phyloP scores from a whole-genome alignment of 2,329 filamentous ascomycete species.

The Sporothrix pseudoabietina region DNA sequence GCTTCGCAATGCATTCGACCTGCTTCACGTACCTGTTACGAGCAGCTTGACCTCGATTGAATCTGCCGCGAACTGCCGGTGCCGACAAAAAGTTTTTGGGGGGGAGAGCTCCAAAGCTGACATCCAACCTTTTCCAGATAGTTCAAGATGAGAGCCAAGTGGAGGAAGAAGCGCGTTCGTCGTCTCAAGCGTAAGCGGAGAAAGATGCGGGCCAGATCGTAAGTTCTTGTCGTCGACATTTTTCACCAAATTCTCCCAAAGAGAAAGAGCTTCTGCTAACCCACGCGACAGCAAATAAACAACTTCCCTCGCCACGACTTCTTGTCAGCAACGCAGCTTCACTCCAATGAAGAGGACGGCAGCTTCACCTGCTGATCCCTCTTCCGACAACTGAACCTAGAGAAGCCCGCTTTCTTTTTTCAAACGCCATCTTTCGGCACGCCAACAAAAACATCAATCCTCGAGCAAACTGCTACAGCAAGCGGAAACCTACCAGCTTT shows the following conservation, averaged over 20 bases:
- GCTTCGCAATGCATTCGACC: neutral
- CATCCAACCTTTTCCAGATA: slow-evolving; percentile 36
- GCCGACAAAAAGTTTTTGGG: neutral
- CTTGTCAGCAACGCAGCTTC: slow-evolving; percentile 29
- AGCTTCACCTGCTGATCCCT: neutral
- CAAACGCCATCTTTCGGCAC: slow-evolving; percentile 25
- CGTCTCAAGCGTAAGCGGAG: slow-evolving; percentile 99
- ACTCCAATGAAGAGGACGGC: slow-evolving; percentile 24
- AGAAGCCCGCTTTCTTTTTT: neutral
- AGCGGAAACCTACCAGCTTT: neutral
- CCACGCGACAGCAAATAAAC: slow-evolving; percentile 31
- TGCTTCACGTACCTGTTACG: neutral
- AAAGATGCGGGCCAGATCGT: slow-evolving; percentile 99
- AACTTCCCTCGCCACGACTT: slow-evolving; percentile 30
- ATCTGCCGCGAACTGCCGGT: neutral
- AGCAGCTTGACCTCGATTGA: neutral
- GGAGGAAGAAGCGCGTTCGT: slow-evolving; percentile 99
- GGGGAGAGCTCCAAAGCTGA: slow-evolving; percentile 29
- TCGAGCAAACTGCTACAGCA: slow-evolving; percentile 21
- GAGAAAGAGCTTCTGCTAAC: slow-evolving; percentile 22
- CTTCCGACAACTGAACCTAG: slow-evolving; percentile 14
- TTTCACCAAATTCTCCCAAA: neutral
- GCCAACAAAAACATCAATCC: neutral
- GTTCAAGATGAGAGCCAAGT: slow-evolving; percentile 88
- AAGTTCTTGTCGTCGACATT: slow-evolving; percentile 50